Evolutionary conservation across 257 asterid genomes (phyloP).

Genomic region (Penstemon newberryi): DNA sequence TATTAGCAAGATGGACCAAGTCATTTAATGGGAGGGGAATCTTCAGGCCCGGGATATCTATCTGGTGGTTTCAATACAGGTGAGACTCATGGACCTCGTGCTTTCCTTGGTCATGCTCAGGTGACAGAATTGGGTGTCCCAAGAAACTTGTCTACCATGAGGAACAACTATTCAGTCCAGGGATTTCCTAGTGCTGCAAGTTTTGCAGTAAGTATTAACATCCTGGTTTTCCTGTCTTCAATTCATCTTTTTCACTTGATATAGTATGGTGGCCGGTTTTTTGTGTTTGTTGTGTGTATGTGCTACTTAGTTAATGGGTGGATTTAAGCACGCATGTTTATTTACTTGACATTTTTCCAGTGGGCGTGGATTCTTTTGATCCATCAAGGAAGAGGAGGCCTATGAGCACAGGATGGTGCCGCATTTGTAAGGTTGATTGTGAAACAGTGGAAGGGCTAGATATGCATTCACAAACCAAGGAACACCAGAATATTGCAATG

Average conservation of each 20-base stretch:
- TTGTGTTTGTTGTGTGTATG: no score
- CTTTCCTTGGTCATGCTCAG: constrained; percentile 50
- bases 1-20: constrained; percentile 56
- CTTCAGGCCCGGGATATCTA: constrained; percentile 51
- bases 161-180: constrained; percentile 56
- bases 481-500: constrained; percentile 87
- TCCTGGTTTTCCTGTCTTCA: constrained; percentile 12
- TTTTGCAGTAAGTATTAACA: constrained; percentile 47
- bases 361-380: constrained; percentile 59
- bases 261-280: background rate
- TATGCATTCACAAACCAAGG: constrained; percentile 80
- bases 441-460: constrained; percentile 82
- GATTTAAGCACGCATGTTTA: background rate
- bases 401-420: constrained; percentile 79
- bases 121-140: constrained; percentile 48
- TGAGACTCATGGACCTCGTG: constrained; percentile 53
- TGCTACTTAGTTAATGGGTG: no score
- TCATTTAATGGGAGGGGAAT: constrained; percentile 46
- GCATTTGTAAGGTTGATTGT: constrained; percentile 81
- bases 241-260: background rate
- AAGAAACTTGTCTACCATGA: constrained; percentile 50
- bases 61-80: constrained; percentile 45
- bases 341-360: constrained; percentile 37
- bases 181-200: constrained; percentile 49
- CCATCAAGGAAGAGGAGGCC: constrained; percentile 68